Conservation (phyloP, 1,284 basidiomycete species). For the Melampsora abietis-canadensis region DNA sequence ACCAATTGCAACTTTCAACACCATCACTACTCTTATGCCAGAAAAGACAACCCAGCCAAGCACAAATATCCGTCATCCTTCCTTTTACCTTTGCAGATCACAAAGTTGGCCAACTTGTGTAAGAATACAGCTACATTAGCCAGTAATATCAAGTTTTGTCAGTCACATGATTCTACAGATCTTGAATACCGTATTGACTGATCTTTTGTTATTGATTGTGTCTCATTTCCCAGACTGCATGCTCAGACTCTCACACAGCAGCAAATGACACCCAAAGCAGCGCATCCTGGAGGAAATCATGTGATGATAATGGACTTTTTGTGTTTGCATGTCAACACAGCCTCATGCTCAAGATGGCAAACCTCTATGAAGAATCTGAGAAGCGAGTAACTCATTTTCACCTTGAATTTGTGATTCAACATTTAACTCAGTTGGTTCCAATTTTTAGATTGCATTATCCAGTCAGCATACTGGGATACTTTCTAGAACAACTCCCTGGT, state of each 20-base stretch:
- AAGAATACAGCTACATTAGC: neutral
- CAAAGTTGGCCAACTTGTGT: neutral
- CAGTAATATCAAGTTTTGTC: neutral
- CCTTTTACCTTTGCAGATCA: neutral
- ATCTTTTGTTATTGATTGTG: neutral
- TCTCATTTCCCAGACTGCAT: neutral
- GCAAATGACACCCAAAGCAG: slow-evolving; percentile 4
- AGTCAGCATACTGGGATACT: neutral
- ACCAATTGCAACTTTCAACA: slow-evolving; percentile 25
- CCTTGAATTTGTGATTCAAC: neutral
- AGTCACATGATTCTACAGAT: too few species aligned
- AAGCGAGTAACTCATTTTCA: neutral
- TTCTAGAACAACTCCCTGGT: neutral
- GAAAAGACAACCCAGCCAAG: neutral
- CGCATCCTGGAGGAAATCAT: neutral
- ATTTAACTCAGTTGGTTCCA: neutral
- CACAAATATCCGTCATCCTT: slow-evolving; percentile 1
- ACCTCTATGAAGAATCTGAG: neutral
- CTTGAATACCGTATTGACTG: neutral
- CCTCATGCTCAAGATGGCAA: neutral
- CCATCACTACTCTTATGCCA: slow-evolving; percentile 18
- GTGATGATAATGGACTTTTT: slow-evolving; percentile 20
- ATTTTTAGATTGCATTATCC: slow-evolving; percentile 10
- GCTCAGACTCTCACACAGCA: slow-evolving; percentile 16
- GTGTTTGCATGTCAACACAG: slow-evolving; percentile 3